phyloP scores from a whole-genome alignment of 495 filamentous ascomycete species.

The Talaromyces stipitatus region DNA sequence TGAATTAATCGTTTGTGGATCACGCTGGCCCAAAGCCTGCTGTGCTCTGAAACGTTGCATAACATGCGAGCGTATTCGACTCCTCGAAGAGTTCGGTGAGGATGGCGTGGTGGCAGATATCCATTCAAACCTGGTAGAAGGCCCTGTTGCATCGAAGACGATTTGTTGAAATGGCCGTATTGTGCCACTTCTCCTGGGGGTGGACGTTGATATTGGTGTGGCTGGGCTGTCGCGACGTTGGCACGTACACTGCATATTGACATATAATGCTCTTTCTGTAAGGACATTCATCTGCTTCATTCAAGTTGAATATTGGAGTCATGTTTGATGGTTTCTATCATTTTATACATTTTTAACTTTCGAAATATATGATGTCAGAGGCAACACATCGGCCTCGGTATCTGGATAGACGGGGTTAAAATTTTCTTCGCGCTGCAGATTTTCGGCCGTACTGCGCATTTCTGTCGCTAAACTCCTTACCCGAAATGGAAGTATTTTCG shows the following conservation, averaged over 20 bases:
- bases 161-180: background rate
- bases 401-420: background rate
- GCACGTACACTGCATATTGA: background rate
- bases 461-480: background rate
- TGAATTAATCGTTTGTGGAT: background rate
- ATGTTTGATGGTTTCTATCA: background rate
- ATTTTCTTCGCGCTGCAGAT: background rate
- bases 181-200: background rate
- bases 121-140: background rate
- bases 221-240: background rate
- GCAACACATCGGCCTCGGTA: background rate
- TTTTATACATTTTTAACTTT: background rate
- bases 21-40: background rate
- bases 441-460: background rate
- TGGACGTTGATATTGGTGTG: background rate
- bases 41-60: conserved; percentile 1
- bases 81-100: background rate
- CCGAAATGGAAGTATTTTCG: background rate
- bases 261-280: background rate
- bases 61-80: background rate
- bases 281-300: too few species aligned
- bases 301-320: background rate
- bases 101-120: background rate
- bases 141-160: background rate
- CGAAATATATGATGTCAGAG: background rate